A percentile compares a stretch with the other conserved stretches of the same genome.
phyloP scores from a whole-genome alignment of 345 rosid genomes.

The Pistacia vera region DNA sequence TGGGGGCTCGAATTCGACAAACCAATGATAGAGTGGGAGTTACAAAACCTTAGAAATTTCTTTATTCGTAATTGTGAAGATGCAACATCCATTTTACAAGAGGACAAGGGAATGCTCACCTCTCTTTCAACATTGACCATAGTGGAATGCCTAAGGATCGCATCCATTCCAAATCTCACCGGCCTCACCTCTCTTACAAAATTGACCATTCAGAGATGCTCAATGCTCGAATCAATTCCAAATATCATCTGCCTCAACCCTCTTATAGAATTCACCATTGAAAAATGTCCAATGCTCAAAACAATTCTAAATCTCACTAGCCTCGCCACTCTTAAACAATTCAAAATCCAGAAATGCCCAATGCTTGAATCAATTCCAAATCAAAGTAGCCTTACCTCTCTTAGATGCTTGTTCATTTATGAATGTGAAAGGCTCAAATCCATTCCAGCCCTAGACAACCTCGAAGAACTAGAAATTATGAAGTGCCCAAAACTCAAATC shows the following conservation, averaged over 20 bases:
- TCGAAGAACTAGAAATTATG: too few relatives aligned
- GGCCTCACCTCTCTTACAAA: too few relatives aligned
- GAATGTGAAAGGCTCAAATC: background rate
- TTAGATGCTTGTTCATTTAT: accelerated
- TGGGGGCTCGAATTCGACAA: background rate
- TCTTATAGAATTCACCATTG: background rate
- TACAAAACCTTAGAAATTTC: background rate
- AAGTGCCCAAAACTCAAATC: background rate
- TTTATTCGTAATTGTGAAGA: too few relatives aligned
- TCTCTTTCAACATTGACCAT: too few relatives aligned
- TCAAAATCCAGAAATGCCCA: background rate
- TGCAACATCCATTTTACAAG: too few relatives aligned
- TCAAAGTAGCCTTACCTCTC: background rate
- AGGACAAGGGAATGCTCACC: too few relatives aligned
- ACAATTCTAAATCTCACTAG: background rate
- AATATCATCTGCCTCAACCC: background rate
- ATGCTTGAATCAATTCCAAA: background rate
- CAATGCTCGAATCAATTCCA: too few relatives aligned
- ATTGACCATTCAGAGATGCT: too few relatives aligned
- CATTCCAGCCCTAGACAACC: too few relatives aligned
- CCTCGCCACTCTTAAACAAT: too few relatives aligned
- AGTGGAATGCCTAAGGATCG: too few relatives aligned
- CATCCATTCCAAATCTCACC: too few relatives aligned
- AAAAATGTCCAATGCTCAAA: background rate
- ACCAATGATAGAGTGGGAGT: background rate